Conservation (phyloP, 1,139 yeast genomes). For the Blastobotrys niveus region DNA sequence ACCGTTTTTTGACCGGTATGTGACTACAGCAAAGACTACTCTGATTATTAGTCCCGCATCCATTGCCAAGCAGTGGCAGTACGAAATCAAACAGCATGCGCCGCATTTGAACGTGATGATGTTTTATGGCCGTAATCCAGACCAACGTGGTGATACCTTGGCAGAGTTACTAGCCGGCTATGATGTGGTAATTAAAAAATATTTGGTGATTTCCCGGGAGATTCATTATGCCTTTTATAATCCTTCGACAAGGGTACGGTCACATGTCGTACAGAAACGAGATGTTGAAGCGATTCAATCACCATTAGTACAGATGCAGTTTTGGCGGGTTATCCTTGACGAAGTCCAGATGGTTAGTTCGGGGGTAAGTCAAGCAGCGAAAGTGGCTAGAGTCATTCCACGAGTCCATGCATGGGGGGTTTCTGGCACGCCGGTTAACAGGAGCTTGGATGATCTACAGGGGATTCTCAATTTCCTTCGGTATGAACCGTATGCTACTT, state of each 20-base stretch:
- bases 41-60: conserved; percentile 81
- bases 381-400: conserved; percentile 73
- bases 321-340: conserved; percentile 85
- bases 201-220: conserved; percentile 62
- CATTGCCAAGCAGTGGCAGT: conserved; percentile 76
- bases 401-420: conserved; percentile 94
- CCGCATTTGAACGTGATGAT: conserved; percentile 51
- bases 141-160: conserved; percentile 32
- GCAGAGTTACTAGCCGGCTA: conserved; percentile 44
- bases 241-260: conserved; percentile 33
- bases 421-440: conserved; percentile 86
- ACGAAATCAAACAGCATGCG: conserved; percentile 60
- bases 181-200: conserved; percentile 83
- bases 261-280: conserved; percentile 23
- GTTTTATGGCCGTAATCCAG: conserved; percentile 49
- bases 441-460: conserved; percentile 57
- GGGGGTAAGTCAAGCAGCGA: conserved; percentile 68
- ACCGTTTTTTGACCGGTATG: conserved; percentile 42
- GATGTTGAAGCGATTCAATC: conserved; percentile 35
- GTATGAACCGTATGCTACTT: conserved; percentile 53
- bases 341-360: conserved; percentile 91
- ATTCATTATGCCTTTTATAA: conserved; percentile 75
- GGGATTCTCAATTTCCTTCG: conserved; percentile 65
- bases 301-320: conserved; percentile 77
- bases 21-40: conserved; percentile 60